Conservation (phyloP, 2,329 filamentous ascomycete species). For the Pestalotiopsis sp. region DNA sequence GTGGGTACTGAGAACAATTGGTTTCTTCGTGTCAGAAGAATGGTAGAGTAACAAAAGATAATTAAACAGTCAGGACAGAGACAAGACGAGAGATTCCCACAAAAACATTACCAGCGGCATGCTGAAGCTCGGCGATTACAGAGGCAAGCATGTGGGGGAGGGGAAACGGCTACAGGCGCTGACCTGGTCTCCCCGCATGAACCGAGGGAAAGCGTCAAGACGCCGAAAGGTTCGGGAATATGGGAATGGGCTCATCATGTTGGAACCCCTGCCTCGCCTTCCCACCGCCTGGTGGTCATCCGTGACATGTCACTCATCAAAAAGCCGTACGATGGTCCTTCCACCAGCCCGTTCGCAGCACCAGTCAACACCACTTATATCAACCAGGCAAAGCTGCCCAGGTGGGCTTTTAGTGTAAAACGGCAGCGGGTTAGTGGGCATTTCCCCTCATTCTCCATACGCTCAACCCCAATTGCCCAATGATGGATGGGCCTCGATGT, state of each 20-base stretch:
- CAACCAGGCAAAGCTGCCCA: neutral
- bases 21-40: neutral
- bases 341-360: neutral
- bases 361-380: neutral
- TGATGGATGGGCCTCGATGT: neutral
- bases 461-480: constrained; percentile 7
- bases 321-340: neutral
- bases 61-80: neutral
- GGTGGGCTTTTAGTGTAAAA: neutral
- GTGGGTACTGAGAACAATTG: neutral
- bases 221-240: neutral
- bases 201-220: constrained; percentile 30
- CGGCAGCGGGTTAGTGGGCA: neutral
- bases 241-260: neutral
- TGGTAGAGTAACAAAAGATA: neutral
- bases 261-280: neutral
- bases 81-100: neutral
- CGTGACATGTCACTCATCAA: neutral
- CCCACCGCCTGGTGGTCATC: neutral
- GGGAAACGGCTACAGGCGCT: neutral
- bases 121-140: constrained; percentile 6
- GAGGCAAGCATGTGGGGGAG: neutral
- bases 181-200: constrained; percentile 26
- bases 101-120: neutral
- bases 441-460: constrained; percentile 8